phyloP scores from a whole-genome alignment of 345 rosid genomes.

The Euphorbia lathyris region DNA sequence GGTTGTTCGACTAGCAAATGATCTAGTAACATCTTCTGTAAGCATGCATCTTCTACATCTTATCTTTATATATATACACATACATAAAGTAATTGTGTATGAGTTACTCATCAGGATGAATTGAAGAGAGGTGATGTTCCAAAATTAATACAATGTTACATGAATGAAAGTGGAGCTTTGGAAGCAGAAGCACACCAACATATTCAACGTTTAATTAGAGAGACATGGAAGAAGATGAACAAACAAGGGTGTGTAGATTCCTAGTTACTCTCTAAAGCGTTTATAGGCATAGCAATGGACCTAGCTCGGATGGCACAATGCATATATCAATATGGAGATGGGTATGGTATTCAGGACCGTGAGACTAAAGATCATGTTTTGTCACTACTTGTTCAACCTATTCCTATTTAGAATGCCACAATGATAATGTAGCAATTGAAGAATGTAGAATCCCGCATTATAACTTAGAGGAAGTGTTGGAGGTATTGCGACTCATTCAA shows the following conservation, averaged over 20 bases:
- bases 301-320: slow-evolving; percentile 6
- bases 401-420: too few relatives aligned
- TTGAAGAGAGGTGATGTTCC: slow-evolving; percentile 27
- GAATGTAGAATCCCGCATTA: too few relatives aligned
- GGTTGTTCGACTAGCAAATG: slow-evolving; percentile 6
- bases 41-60: too few relatives aligned
- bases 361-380: too few relatives aligned
- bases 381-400: too few relatives aligned
- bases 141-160: slow-evolving; percentile 24
- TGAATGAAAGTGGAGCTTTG: slow-evolving; percentile 21
- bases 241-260: background rate
- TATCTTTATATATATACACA: too few relatives aligned
- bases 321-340: background rate
- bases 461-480: too few relatives aligned
- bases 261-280: background rate
- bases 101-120: slow-evolving; percentile 7
- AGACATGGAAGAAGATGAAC: slow-evolving; percentile 28
- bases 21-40: slow-evolving; percentile 22
- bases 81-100: too few relatives aligned
- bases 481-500: too few relatives aligned
- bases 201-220: slow-evolving; percentile 2
- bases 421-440: too few relatives aligned
- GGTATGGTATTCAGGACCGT: too few relatives aligned
- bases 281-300: background rate
- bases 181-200: slow-evolving; percentile 18